Base-by-base conservation (phyloP, 495 filamentous ascomycete genomes). In the Recurvomyces mirabilis region DNA sequence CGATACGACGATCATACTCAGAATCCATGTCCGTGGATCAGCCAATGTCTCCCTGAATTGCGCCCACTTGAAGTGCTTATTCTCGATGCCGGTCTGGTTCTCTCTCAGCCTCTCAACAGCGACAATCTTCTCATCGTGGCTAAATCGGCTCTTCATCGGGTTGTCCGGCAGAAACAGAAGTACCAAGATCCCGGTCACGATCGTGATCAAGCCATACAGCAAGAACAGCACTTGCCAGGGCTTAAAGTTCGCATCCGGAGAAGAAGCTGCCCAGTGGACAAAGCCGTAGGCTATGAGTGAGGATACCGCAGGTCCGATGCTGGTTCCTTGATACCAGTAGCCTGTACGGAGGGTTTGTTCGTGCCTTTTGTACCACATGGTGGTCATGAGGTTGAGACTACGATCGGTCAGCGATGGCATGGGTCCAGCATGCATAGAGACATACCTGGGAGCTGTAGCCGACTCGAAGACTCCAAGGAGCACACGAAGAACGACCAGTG, bases 41-140 rank as follows among this genome's bases (percentile, higher is more conserved):
- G 63, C 43, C 28, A 73, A 62, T 7, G 75, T 71, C 47, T 82
- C 79, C 2, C 49, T 47, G 6, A 80, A 61, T 56, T 83, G 79
- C 31, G 64, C 64, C 10, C 54, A 59, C 54, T 81, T 81, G 38
- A 82, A 54, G 29, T 46, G 44, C 37, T 55, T 52, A 31, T 44
- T 46, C 26, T 55, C 45, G 33, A 58, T 36, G 20, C 53, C 53
- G 13, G 54, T 55, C 37, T 52, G 41, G 20, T 57, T 55, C 13
- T 48, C 54, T 5, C 43, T 24, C 3, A 55, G 12, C n/a, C 48
- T 43, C 40, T 57, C 40, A 15, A 57, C 28, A 9, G 44, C 35
- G 10, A 10, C 15, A 1, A 49, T 43, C n/a, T 49, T 46, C 35
- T 54, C 43, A 9, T 29, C 33, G 38, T 51, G 38, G 0, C 42